Evolutionary conservation across 805 yeast species (phyloP), one percentile per base, ranked within the genome.

Genomic region (Yamadazyma paraphyllophila): DNA sequence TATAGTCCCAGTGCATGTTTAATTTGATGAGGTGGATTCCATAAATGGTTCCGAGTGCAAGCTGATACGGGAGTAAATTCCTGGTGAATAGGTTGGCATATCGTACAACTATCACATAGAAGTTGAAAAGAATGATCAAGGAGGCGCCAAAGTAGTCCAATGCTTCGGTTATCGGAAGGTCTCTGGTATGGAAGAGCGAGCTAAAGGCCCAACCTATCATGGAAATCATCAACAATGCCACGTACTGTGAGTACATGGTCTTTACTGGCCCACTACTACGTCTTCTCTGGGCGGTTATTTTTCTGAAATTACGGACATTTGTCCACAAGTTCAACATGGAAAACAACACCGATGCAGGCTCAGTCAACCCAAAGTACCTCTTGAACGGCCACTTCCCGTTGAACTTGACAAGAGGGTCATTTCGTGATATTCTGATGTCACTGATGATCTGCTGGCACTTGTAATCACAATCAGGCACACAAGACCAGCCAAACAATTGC

Each of bases 351-450:
- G 71, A 65, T 30, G 61, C 59, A 24, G 69, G 26, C 46, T 71
- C 76, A 20, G 69, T 67, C 16, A 65, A 54, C 1, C 74, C 75
- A 27, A 63, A 55, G 1, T 70, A 54, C 26, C 75, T 53, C 5
- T 41, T 45, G 43, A 71, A 71, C 4, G 76, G 76, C 76, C 76
- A 71, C 49, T 71, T 71, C 4, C 76, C 76, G 40, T 59, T 57
- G 48, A 69, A 71, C 47, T 71, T 72, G n/a, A 69, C 74, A 52
- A 64, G 54, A 4, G 59, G 59, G 7, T 54, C 49, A 2, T 60
- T 61, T 0, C 39, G 17, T 5, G 29, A 36, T 17, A 45, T 36
- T 13, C 73, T 49, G 24, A 45, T 43, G 16, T 54, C 49, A 4
- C 71, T 63, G 25, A 70, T 53, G 8, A 58, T 46, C 48, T 69